These are phyloP conservation scores for Fusarium luffae DNA, from an alignment of 2,329 filamentous ascomycete species.

Conservation along the genomic window DNA sequence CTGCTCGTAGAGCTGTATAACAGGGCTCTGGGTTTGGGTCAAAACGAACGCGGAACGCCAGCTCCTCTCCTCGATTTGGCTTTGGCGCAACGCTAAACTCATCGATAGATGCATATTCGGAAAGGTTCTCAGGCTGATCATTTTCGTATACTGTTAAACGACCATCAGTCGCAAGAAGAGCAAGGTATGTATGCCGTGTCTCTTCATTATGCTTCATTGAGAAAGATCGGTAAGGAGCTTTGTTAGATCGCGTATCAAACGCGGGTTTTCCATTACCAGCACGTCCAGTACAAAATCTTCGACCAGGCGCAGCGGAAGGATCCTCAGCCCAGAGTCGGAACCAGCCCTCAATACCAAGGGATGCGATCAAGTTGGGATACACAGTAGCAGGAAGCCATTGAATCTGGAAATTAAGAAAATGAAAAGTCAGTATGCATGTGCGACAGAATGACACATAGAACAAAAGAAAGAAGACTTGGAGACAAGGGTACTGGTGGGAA, in stretches of 20 bases:
- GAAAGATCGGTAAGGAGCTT: conserved; percentile 78
- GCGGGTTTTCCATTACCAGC: conserved; percentile 60
- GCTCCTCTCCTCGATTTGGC: conserved; percentile 84
- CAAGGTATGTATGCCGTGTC: conserved; percentile 83
- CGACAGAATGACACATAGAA: conserved; percentile 25
- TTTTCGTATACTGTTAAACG: conserved; percentile 85
- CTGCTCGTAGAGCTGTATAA: conserved; percentile 80
- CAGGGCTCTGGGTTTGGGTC: conserved; percentile 88
- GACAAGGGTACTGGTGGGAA: conserved; percentile 36
- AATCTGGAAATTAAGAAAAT: conserved; percentile 63
- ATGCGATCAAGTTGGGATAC: conserved; percentile 86
- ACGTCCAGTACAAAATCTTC: conserved; percentile 78
- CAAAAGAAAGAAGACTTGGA: conserved; percentile 13
- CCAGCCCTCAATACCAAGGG: conserved; percentile 87
- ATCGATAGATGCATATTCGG: conserved; percentile 80
- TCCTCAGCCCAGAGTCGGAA: conserved; percentile 96
- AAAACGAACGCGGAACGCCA: conserved; percentile 85
- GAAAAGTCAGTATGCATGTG: conserved; percentile 29
- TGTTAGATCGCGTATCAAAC: conserved; percentile 68
- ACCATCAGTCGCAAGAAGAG: conserved; percentile 85
- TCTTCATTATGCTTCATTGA: conserved; percentile 86
- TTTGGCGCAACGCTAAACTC: conserved; percentile 78
- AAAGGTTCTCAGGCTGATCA: conserved; percentile 82
- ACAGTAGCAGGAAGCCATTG: conserved; percentile 94
- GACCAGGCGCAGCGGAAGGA: conserved; percentile 79